Evolutionary conservation across 2,329 filamentous ascomycete genomes (phyloP).

Genomic region (Colletotrichum limetticola): DNA sequence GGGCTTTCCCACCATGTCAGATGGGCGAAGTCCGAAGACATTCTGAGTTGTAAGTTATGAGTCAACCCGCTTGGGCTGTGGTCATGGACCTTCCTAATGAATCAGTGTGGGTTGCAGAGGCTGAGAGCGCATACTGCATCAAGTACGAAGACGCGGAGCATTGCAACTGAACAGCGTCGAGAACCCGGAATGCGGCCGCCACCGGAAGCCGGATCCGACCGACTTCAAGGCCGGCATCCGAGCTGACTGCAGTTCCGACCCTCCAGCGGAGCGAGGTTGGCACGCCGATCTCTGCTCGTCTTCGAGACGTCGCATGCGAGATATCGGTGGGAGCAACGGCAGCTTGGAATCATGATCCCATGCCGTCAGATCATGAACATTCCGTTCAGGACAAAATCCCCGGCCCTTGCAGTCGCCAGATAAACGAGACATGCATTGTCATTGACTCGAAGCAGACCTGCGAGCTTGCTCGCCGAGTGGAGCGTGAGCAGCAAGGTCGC

Average conservation of each 20-base stretch:
- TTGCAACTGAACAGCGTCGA: background rate
- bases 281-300: background rate
- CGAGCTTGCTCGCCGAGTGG: background rate
- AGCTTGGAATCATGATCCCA: background rate
- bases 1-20: background rate
- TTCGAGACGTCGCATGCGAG: background rate
- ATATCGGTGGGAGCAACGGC: background rate
- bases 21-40: background rate
- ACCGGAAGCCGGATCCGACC: background rate
- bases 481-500: background rate
- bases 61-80: background rate
- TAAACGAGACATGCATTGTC: background rate
- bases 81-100: background rate
- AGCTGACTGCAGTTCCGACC: slow-evolving; percentile 4
- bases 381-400: background rate
- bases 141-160: background rate
- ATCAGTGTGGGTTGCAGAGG: background rate
- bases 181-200: background rate
- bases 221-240: background rate
- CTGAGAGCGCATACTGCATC: background rate
- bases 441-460: background rate
- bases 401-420: background rate
- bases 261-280: background rate
- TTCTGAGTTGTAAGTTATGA: background rate
- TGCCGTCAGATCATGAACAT: background rate